Evolutionary conservation across 805 yeast genomes (phyloP).

Genomic region (Wickerhamiella azyma): DNA sequence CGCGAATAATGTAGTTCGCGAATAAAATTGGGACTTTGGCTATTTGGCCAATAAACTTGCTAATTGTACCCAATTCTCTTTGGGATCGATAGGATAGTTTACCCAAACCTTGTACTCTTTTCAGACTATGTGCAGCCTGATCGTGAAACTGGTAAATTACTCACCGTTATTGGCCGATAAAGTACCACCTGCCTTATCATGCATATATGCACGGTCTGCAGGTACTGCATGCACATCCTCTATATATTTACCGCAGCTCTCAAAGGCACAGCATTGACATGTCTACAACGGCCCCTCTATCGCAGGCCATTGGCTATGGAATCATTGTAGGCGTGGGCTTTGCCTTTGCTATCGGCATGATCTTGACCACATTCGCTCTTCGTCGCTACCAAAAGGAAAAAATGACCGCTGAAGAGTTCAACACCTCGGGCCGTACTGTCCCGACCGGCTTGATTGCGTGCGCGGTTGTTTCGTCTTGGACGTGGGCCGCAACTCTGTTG

Average conservation of each 20-base stretch:
- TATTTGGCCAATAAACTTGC: too few relatives aligned
- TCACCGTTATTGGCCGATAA: background rate
- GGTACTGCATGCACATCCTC: background rate
- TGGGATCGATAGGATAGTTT: too few relatives aligned
- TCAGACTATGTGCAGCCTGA: background rate
- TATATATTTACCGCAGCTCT: background rate
- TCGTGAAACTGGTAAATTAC: background rate
- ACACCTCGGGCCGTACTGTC: slow-evolving; percentile 85
- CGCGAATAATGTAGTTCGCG: too few relatives aligned
- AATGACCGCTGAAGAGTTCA: slow-evolving; percentile 84
- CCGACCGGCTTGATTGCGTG: slow-evolving; percentile 74
- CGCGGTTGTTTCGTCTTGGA: slow-evolving; percentile 91
- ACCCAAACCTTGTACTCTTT: too few relatives aligned
- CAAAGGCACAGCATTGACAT: background rate
- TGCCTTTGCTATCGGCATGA: slow-evolving; percentile 54
- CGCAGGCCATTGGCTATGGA: slow-evolving; percentile 79
- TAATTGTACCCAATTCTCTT: too few relatives aligned
- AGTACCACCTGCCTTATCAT: background rate
- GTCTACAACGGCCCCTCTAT: slow-evolving; percentile 23
- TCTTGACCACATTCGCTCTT: slow-evolving; percentile 53
- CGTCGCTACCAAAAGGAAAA: slow-evolving; percentile 72
- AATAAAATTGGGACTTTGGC: too few relatives aligned
- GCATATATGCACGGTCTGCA: background rate
- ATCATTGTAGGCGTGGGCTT: slow-evolving; percentile 81
- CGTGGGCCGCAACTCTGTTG: slow-evolving; percentile 74